Conservation (phyloP, 129 eudicot species). For the Glebionis coronaria region DNA sequence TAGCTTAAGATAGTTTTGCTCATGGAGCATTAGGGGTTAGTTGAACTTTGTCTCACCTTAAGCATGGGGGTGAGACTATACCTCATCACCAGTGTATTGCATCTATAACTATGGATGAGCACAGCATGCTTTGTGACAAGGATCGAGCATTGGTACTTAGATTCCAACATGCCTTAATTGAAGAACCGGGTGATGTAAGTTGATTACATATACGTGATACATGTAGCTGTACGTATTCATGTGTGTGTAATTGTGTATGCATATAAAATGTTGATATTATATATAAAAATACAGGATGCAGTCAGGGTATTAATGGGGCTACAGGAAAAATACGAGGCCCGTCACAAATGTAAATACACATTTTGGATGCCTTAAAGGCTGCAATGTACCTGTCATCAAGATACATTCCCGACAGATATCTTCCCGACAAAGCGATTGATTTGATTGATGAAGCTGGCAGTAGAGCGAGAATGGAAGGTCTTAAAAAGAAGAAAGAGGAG, state of each 20-base stretch:
- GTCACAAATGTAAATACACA: slow-evolving; percentile 75
- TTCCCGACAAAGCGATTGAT: slow-evolving; percentile 96
- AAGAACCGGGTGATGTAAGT: slow-evolving; percentile 79
- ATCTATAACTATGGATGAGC: slow-evolving; percentile 92
- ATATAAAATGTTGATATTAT: neutral
- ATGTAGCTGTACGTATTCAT: neutral
- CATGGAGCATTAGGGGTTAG: too few species aligned
- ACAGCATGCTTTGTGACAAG: slow-evolving; percentile 73
- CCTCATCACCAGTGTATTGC: too few species aligned
- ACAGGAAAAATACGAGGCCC: too few species aligned
- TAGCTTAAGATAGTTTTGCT: too few species aligned
- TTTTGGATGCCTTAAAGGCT: slow-evolving; percentile 78
- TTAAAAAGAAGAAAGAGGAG: slow-evolving; percentile 53
- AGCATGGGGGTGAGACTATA: too few species aligned
- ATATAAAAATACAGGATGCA: too few species aligned
- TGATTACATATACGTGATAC: neutral
- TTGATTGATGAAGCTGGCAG: slow-evolving; percentile 93
- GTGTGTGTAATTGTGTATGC: neutral
- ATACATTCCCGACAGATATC: slow-evolving; percentile 84
- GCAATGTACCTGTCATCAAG: slow-evolving; percentile 75
- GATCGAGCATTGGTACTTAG: slow-evolving; percentile 86
- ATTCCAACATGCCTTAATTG: slow-evolving; percentile 78
- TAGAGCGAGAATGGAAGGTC: slow-evolving; percentile 66
- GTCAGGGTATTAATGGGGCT: too few species aligned
- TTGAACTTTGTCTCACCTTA: too few species aligned